These are phyloP conservation scores for Forsythia viridissima DNA, from an alignment of 257 asterid species.

Conservation along the genomic window DNA sequence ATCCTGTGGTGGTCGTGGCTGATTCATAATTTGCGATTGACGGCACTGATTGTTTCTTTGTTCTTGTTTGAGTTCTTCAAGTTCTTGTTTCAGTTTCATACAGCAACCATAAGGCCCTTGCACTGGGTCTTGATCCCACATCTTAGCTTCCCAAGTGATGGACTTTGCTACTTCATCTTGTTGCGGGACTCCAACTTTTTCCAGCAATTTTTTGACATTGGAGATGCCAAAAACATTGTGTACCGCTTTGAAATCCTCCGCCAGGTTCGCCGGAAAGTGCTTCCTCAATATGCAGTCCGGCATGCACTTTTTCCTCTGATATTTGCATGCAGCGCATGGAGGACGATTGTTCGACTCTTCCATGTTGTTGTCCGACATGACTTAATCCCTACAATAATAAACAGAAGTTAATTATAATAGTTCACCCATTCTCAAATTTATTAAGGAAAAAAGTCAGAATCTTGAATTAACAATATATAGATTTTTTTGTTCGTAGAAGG, in stretches of 20 bases:
- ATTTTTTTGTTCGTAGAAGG: no score
- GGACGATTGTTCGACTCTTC: slow-evolving; percentile 20
- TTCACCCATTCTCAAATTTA: no score
- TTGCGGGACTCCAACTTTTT: neutral
- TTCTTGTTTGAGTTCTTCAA: neutral
- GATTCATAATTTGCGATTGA: neutral
- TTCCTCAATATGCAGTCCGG: slow-evolving; percentile 23
- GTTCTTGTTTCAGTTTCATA: slow-evolving; percentile 11
- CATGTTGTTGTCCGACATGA: neutral
- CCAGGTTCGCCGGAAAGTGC: slow-evolving; percentile 28
- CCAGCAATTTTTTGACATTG: slow-evolving; percentile 22
- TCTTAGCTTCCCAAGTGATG: slow-evolving; percentile 32
- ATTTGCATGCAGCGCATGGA: slow-evolving; percentile 46
- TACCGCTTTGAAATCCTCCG: slow-evolving; percentile 18
- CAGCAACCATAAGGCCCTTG: slow-evolving; percentile 23
- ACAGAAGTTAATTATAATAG: no score
- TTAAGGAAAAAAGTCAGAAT: neutral
- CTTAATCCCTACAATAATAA: neutral
- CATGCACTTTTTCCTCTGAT: slow-evolving; percentile 37
- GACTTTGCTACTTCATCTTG: slow-evolving; percentile 17
- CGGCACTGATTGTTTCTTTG: neutral
- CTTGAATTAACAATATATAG: neutral
- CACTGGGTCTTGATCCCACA: slow-evolving; percentile 32
- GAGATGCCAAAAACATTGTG: slow-evolving; percentile 34
- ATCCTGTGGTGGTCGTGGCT: neutral